phyloP scores from a whole-genome alignment of 2,329 filamentous ascomycete genomes.

The Penicillium sp. region DNA sequence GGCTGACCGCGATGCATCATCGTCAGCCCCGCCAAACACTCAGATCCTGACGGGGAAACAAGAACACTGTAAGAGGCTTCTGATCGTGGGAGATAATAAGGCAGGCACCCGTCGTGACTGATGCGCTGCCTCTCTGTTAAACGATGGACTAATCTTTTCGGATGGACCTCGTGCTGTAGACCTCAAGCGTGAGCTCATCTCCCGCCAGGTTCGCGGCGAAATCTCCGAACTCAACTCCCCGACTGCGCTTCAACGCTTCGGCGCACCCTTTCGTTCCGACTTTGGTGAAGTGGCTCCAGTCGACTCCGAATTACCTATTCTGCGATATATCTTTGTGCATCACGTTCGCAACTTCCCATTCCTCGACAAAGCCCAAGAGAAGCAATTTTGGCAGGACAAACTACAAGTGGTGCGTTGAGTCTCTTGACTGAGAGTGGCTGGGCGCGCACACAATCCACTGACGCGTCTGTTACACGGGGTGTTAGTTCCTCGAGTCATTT shows the following conservation, averaged over 20 bases:
- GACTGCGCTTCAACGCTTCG: constrained; percentile 89
- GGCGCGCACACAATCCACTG: too few relatives aligned
- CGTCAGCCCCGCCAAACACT: constrained; percentile 44
- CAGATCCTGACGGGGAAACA: constrained; percentile 84
- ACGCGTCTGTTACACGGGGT: background rate
- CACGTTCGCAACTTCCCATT: constrained; percentile 98
- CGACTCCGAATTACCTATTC: constrained; percentile 86
- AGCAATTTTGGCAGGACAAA: constrained; percentile 99
- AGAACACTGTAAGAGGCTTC: constrained; percentile 71
- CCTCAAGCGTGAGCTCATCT: constrained; percentile 90
- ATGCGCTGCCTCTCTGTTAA: background rate
- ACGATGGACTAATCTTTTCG: background rate
- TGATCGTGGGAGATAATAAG: too few relatives aligned
- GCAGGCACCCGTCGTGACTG: too few relatives aligned
- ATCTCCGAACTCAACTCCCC: constrained; percentile 90
- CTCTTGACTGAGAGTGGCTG: too few relatives aligned
- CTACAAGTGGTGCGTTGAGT: constrained; percentile 70
- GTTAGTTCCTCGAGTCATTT: constrained; percentile 89
- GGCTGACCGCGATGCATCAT: constrained; percentile 6
- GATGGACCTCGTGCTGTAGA: constrained; percentile 48
- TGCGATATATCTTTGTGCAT: constrained; percentile 95
- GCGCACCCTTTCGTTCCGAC: constrained; percentile 88
- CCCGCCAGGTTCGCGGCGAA: constrained; percentile 81
- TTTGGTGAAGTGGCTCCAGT: constrained; percentile 87
- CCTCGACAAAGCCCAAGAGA: constrained; percentile 90